A percentile compares a stretch with the other conserved stretches of the same genome.
phyloP scores from a whole-genome alignment of 164 flowering plant genomes.

The Macadamia integrifolia region DNA sequence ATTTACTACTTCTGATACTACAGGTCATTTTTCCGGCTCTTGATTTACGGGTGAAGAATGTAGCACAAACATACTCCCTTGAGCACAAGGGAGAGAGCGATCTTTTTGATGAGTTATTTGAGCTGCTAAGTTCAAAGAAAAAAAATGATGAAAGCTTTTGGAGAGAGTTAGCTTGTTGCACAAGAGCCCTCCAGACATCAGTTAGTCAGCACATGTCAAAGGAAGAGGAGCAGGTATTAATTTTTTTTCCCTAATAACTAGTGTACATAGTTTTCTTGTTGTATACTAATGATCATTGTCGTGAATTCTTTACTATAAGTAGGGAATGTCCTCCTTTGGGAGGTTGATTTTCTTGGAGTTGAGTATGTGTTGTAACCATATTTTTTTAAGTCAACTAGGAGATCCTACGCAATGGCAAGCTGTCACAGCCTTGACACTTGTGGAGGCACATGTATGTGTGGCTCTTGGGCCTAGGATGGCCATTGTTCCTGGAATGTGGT shows the following conservation, averaged over 20 bases:
- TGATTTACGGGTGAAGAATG: constrained; percentile 90
- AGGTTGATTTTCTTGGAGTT: too few relatives aligned
- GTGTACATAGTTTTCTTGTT: background rate
- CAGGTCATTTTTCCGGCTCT: constrained; percentile 98
- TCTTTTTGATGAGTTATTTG: constrained; percentile 75
- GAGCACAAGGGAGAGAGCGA: constrained; percentile 88
- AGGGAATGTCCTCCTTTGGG: too few relatives aligned
- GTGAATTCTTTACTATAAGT: background rate
- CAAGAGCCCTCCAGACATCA: constrained; percentile 81
- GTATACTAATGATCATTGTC: background rate
- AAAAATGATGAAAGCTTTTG: constrained; percentile 58
- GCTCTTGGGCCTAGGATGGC: too few relatives aligned
- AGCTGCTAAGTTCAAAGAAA: constrained; percentile 45
- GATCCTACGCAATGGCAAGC: too few relatives aligned
- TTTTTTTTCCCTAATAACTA: background rate
- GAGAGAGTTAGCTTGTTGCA: constrained; percentile 82
- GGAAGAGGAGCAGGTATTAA: constrained; percentile 91
- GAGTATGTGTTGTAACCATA: too few relatives aligned
- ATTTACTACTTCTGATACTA: constrained; percentile 3
- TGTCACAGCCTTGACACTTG: too few relatives aligned
- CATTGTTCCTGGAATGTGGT: too few relatives aligned
- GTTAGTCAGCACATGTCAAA: constrained; percentile 90
- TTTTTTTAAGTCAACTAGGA: too few relatives aligned
- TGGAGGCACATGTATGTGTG: too few relatives aligned
- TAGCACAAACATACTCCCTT: constrained; percentile 82